phyloP scores from a whole-genome alignment of 129 eudicot species.

The Pseudognaphalium luteoalbum region DNA sequence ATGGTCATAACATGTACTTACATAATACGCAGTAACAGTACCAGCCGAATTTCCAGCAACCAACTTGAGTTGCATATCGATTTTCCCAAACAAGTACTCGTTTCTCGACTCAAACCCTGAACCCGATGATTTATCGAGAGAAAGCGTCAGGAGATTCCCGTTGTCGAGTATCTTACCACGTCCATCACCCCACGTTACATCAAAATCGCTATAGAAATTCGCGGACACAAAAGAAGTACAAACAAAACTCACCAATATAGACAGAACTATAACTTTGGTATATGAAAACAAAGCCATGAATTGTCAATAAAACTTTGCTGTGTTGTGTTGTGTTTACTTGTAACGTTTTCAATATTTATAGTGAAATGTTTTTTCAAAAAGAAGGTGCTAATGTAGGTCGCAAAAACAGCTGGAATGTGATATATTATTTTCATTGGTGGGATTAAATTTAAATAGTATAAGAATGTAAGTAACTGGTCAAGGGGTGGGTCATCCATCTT shows the following conservation, averaged over 20 bases:
- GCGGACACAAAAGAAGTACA: constrained; percentile 8
- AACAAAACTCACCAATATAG: background rate
- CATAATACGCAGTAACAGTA: constrained; percentile 45
- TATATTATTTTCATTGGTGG: background rate
- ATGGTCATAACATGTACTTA: constrained; percentile 1
- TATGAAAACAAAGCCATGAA: constrained; percentile 18
- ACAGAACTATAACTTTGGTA: background rate
- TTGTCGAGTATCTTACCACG: constrained; percentile 50
- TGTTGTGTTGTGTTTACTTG: background rate
- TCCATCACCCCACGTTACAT: constrained; percentile 59
- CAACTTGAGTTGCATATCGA: constrained; percentile 56
- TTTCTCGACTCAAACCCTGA: constrained; percentile 57
- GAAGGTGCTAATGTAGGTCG: constrained; percentile 17
- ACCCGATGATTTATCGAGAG: constrained; percentile 53
- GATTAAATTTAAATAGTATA: background rate
- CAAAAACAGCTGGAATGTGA: constrained; percentile 20
- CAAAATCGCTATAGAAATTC: constrained; percentile 42
- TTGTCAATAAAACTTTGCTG: background rate
- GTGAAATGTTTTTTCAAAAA: background rate
- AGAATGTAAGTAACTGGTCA: constrained; percentile 12
- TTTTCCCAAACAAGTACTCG: constrained; percentile 49
- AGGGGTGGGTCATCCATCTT: constrained; percentile 13
- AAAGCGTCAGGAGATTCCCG: constrained; percentile 48
- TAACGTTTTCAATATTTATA: constrained; percentile 14
- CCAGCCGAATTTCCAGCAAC: constrained; percentile 63